Base-by-base conservation (phyloP, 495 filamentous ascomycete genomes). In the Xylaria cubensis region DNA sequence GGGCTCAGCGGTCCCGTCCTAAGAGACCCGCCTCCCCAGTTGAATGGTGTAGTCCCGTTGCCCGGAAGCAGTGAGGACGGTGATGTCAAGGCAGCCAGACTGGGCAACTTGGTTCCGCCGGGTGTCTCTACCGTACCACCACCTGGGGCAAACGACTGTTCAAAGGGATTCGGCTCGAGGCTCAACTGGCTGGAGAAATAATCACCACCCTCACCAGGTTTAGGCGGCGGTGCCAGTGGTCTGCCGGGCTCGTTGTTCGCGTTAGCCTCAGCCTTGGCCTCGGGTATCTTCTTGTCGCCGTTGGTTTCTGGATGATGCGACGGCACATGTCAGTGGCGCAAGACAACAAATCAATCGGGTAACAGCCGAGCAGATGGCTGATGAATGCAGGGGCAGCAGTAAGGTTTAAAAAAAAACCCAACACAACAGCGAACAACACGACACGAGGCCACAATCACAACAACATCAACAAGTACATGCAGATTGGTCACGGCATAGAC, bases 141-240 rank as follows among this genome's bases (percentile, higher is more conserved):
- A 55, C 91, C 86, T 67, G 88, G 89, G 64, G 89, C 87, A 79
- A 99, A 99, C 0, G 95, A 97, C 76, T 94, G 90, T 80, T 99
- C 96, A 79, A 99, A 99, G 8, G 95, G 95, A 78, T 99, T 99
- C 67, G 94, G 95, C 79, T 99, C 96, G 74, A 92, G 87, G 65
- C 90, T 91, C 71, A 87, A 80, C 42, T 88, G 85, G 64, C 83
- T 86, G 48, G 88, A 90, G 82, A 94, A 97, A 50, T 72, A 95
- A 77, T 96, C 71, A 62, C 71, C 71, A 4, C 61, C 92, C 64
- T 88, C 86, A 46, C 84, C 82, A 72, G 94, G 94, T 80, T 92
- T 92, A 61, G 93, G 92, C 74, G 94, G 93, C 74, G 93, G 93
- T 71, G 91, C 92, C 79, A 96, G 88, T 41, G 90, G 89, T 77